Evolutionary conservation across 75 land plant species (phyloP), one percentile per base, ranked within the genome.

Genomic region (Pinus tabuliformis): DNA sequence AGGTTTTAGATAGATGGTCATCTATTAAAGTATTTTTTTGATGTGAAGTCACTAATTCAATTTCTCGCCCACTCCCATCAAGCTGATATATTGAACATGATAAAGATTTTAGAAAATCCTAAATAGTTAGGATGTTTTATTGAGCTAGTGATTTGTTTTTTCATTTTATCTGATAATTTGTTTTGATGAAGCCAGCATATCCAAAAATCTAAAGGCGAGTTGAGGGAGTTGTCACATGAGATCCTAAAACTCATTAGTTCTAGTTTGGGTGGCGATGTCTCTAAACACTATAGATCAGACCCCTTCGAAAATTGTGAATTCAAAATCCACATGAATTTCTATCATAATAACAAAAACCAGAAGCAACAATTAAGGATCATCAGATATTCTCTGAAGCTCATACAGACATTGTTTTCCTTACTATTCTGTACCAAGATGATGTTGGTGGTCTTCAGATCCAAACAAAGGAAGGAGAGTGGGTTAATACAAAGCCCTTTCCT

Each of bases 341-440:
- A 84, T 78, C 12, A 62, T 13, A 62, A 62, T 6, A 42, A 42
- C 28, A 3, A 22, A 24, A 61, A 3, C 8, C 12, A 1, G 63
- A 61, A 5, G 26, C 21, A 61, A 28, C 1, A 26, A 4, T 11
- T 22, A 8, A 3, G 24, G 49, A 45, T 45, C 49, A 45, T 1
- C 13, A 24, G 30, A 26, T 9, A 0, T 6, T 26, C 61, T 86
- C 79, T 0, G 80, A 86, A 21, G 84, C 82, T 83, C 92, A 90
- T 59, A 85, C 87, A 3, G 92, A 91, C 72, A 86, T 86, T 81
- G 81, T 83, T 28, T 85, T 84, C 75, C 59, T 89, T 18, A 89
- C 93, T n/a, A 78, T 91, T 14, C 56, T 91, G n/a, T 78, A 83
- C 37, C 93, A 86, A 64, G 93, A 91, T 80, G 82, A 87, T 36